Evolutionary conservation across 202 grass and related monocot genomes (phyloP).

Genomic region (Miscanthus sacchariflorus): DNA sequence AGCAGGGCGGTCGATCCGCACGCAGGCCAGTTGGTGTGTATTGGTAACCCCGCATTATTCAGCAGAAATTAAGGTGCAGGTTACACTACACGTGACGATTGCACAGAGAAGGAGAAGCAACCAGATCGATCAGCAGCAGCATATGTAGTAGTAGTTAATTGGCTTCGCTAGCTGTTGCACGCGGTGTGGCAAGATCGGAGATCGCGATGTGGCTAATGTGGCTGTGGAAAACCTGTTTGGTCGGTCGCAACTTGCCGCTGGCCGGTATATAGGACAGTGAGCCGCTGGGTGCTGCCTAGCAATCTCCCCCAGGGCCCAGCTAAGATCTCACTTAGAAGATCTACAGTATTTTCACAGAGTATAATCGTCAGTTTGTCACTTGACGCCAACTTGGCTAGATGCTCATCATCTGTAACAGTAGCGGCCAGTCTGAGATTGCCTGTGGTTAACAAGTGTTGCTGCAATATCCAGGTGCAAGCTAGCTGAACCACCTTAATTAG

Average conservation of each 20-base stretch:
- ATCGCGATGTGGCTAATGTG: constrained; percentile 5
- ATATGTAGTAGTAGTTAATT: too few species aligned
- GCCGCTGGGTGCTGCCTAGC: not conserved
- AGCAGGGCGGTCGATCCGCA: not conserved
- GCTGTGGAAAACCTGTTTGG: constrained; percentile 10
- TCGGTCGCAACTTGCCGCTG: constrained; percentile 48
- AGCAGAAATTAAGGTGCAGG: too few species aligned
- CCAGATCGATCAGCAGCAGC: constrained; percentile 1
- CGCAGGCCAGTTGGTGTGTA: not conserved
- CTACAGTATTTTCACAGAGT: not conserved
- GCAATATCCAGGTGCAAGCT: not conserved
- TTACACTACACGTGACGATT: too few species aligned
- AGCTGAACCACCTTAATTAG: not conserved
- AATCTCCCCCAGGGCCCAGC: not conserved
- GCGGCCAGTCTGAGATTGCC: not conserved
- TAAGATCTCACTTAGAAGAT: constrained; percentile 29
- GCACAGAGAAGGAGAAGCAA: too few species aligned
- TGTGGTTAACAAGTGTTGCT: not conserved
- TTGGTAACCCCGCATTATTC: not conserved
- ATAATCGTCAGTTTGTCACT: not conserved
- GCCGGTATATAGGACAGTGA: not conserved
- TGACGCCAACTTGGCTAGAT: not conserved
- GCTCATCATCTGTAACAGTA: not conserved
- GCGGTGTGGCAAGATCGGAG: not conserved
- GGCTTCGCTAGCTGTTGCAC: not conserved